Percentiles rank a stretch among this genome's conserved stretches.
Conservation (phyloP, 805 yeast genomes). For the Candida argentea region DNA sequence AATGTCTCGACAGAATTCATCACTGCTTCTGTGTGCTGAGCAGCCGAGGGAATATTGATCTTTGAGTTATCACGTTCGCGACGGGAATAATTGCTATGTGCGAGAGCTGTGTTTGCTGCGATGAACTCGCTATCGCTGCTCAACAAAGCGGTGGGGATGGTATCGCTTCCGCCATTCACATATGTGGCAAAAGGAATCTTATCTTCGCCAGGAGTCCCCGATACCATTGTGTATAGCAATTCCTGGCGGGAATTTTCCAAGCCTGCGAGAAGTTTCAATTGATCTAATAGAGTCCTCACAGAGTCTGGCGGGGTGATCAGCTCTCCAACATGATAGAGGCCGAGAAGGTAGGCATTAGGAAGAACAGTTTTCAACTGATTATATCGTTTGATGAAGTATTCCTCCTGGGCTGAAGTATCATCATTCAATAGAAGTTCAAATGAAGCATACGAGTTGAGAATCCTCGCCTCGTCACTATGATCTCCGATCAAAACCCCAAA, state of each 20-base stretch:
- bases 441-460: slow-evolving; percentile 16
- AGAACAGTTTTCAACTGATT: slow-evolving; percentile 18
- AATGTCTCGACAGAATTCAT: slow-evolving; percentile 13
- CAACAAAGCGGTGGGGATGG: slow-evolving; percentile 9
- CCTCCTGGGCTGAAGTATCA: slow-evolving; percentile 11
- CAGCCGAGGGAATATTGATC: slow-evolving; percentile 3
- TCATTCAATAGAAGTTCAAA: slow-evolving; percentile 18
- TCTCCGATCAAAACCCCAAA: slow-evolving; percentile 18
- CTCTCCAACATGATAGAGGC: slow-evolving; percentile 17
- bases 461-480: no score
- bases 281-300: neutral
- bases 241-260: neutral
- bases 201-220: neutral
- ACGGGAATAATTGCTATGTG: slow-evolving; percentile 15
- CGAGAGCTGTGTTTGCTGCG: slow-evolving; percentile 21
- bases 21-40: slow-evolving; percentile 6
- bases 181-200: neutral
- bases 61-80: neutral
- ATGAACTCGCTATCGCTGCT: slow-evolving; percentile 23
- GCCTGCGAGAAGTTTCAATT: neutral
- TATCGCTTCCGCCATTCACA: neutral
- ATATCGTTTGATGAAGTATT: slow-evolving; percentile 15
- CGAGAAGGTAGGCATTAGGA: slow-evolving; percentile 19
- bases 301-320: neutral
- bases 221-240: neutral